These are phyloP conservation scores for Puccinia triticina DNA, from an alignment of 1,284 basidiomycete species.

Conservation along the genomic window DNA sequence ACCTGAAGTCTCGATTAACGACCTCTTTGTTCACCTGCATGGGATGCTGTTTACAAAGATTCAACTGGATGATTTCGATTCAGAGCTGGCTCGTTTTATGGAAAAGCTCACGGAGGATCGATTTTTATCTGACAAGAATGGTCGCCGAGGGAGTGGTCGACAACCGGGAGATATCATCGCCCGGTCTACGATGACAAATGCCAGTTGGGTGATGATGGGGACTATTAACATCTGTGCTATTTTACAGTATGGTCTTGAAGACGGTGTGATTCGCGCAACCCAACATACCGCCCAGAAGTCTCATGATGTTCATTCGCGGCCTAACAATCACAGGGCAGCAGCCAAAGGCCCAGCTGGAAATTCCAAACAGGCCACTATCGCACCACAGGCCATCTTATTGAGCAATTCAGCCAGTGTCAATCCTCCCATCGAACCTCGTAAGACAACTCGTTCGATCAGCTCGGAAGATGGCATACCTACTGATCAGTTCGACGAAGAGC, in stretches of 20 bases:
- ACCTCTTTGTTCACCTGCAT: slow-evolving; percentile 87
- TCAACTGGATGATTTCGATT: slow-evolving; percentile 84
- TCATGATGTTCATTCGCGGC: slow-evolving; percentile 14
- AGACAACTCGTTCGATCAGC: slow-evolving; percentile 29
- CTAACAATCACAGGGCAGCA: neutral
- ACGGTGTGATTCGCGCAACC: slow-evolving; percentile 69
- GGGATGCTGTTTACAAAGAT: slow-evolving; percentile 95
- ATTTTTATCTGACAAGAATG: slow-evolving; percentile 51
- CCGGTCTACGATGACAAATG: slow-evolving; percentile 66
- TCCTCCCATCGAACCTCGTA: neutral
- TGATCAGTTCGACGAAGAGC: slow-evolving; percentile 17
- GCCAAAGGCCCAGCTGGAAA: slow-evolving; percentile 52
- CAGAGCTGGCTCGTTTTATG: slow-evolving; percentile 78
- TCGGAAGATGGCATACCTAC: slow-evolving; percentile 21
- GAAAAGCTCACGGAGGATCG: slow-evolving; percentile 74
- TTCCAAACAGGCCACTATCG: slow-evolving; percentile 38
- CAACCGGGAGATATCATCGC: slow-evolving; percentile 58
- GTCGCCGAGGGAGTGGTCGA: slow-evolving; percentile 12
- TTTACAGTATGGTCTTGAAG: slow-evolving; percentile 83
- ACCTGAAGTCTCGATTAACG: slow-evolving; percentile 75
- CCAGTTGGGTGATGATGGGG: slow-evolving; percentile 95
- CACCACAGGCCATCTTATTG: slow-evolving; percentile 46
- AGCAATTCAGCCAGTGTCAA: slow-evolving; percentile 24
- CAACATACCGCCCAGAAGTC: slow-evolving; percentile 17
- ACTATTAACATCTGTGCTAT: slow-evolving; percentile 78